Base-by-base conservation (phyloP, 805 yeast species). In the Grigorovia jiainica region DNA sequence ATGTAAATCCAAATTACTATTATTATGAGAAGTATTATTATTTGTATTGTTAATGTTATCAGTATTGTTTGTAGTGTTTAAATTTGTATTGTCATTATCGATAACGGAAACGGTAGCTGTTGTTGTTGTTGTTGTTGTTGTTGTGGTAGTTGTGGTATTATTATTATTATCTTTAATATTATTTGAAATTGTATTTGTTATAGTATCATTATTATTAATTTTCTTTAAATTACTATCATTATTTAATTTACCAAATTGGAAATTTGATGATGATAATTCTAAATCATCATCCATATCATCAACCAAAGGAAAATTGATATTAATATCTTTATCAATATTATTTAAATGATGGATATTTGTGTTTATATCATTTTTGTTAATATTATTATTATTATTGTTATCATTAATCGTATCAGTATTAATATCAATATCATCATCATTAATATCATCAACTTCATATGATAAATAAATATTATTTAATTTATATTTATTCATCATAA, bases 401-500 rank as follows among this genome's bases (percentile, higher is more conserved):
- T 25, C 30, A 36, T 15, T 18, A 10, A 17, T 13, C 7, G 4
- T 7, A 18, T 33, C 36, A 33, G n/a, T 7, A 11, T 27, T 27
- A 9, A 25, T 20, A 18, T 19, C 23, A 8, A 18, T 20, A 33
- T 31, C 24, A n/a, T 35, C 34, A 30, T 38, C 32, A 9, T 36
- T 49, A 11, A 41, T 44, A 10, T 45, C 53, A 3, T 47, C 53
- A 24, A 45, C 43, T 21, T 59, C 62, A 48, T 53, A 54, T 1
- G 66, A 59, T 18, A 58, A 51, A 15, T 48, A 36, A 10, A 56
- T 51, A 33, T 58, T 62, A 17, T 60, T 62, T 30, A 60, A 38
- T 41, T 53, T 49, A 36, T 52, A 52, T 47, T 60, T 54, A 44
- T 50, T 54, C 54, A 65, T 47, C 63, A 62, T 47, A 49, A 63